Percentiles rank a stretch among this genome's conserved stretches.
phyloP scores from a whole-genome alignment of 305 asterid species.

The Fraxinus xanthoxyloides region DNA sequence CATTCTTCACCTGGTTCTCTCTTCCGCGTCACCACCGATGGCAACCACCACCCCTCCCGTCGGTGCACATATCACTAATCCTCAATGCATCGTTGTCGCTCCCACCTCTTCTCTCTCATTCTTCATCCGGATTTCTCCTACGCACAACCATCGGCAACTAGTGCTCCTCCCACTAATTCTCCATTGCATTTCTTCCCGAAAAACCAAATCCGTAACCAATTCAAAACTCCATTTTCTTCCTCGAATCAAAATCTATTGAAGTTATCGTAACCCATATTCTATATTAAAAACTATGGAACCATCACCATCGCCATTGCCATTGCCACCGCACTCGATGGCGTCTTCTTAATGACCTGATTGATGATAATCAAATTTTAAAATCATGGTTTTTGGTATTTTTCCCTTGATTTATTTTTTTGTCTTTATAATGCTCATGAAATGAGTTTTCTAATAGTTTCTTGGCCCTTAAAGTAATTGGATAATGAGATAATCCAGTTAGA shows the following conservation, averaged over 20 bases:
- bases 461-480: too few relatives aligned
- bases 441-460: constrained; percentile 4
- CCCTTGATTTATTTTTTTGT: too few relatives aligned
- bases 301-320: too few relatives aligned
- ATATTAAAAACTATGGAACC: neutral
- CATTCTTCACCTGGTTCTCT: neutral
- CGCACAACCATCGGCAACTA: too few relatives aligned
- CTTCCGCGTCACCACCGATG: neutral
- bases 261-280: neutral
- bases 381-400: neutral
- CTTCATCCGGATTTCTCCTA: too few relatives aligned
- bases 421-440: neutral
- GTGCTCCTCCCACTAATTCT: neutral
- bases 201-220: neutral
- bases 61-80: neutral
- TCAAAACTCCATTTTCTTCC: neutral
- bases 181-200: neutral
- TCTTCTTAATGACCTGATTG: neutral
- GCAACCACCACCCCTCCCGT: neutral
- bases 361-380: neutral
- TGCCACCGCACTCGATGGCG: neutral
- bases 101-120: too few relatives aligned
- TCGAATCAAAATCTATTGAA: neutral
- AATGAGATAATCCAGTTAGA: too few relatives aligned
- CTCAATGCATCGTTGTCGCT: neutral